phyloP scores from a whole-genome alignment of 1,284 basidiomycete genomes.

The Rhodotorula sp. region DNA sequence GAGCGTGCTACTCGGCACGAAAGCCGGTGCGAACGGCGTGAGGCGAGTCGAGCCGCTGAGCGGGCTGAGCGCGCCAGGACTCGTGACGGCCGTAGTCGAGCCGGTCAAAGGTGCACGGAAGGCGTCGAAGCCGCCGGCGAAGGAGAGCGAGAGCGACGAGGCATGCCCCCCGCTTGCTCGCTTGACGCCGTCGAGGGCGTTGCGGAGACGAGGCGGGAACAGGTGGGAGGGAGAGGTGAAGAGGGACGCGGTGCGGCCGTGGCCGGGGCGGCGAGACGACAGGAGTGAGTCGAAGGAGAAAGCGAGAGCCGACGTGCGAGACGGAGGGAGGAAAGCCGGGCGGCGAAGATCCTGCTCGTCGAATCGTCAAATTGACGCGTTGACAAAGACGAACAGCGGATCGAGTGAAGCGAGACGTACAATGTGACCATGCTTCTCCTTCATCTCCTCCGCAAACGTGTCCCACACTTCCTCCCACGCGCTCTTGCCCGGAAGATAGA shows the following conservation, averaged over 20 bases:
- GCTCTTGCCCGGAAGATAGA: slow-evolving; percentile 25
- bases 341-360: neutral
- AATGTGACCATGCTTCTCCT: neutral
- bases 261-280: neutral
- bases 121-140: neutral
- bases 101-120: neutral
- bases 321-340: neutral
- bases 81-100: neutral
- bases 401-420: neutral
- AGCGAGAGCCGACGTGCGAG: neutral
- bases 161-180: slow-evolving; percentile 5
- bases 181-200: slow-evolving; percentile 19
- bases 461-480: slow-evolving; percentile 25
- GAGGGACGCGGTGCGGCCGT: slow-evolving; percentile 25
- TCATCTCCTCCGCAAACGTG: neutral
- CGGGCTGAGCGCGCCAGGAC: neutral
- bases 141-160: slow-evolving; percentile 7
- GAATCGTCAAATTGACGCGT: neutral
- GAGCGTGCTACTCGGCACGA: neutral
- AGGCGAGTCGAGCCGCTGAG: neutral
- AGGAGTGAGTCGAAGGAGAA: neutral
- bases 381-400: too few relatives aligned
- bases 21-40: slow-evolving; percentile 11
- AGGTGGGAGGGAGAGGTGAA: slow-evolving; percentile 1
- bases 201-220: slow-evolving; percentile 21